Evolutionary conservation across 1,284 basidiomycete species (phyloP).

Genomic region (Fomitopsis schrenkii): DNA sequence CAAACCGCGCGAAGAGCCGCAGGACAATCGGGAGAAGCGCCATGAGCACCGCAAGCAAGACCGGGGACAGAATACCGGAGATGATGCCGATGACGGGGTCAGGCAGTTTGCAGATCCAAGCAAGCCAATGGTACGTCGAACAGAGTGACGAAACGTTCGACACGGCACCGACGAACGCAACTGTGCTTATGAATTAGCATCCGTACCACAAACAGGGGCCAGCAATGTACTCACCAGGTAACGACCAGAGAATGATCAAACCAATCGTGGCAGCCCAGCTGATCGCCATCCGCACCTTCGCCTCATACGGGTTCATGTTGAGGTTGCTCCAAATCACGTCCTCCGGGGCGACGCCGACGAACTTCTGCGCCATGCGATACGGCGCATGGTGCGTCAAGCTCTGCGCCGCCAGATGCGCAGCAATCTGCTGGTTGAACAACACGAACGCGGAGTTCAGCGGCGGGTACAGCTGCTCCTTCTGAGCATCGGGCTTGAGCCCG

Average conservation of each 20-base stretch:
- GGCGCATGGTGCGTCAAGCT: conserved; percentile 74
- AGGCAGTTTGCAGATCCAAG: conserved; percentile 80
- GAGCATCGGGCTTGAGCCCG: conserved; percentile 15
- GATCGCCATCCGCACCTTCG: conserved; percentile 56
- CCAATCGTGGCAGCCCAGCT: conserved; percentile 61
- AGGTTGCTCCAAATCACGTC: conserved; percentile 94
- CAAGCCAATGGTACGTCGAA: conserved; percentile 61
- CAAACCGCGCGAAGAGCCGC: conserved; percentile 70
- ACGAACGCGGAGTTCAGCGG: conserved; percentile 87
- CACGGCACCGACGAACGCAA: conserved; percentile 83
- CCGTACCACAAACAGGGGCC: background rate
- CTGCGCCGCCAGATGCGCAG: conserved; percentile 83
- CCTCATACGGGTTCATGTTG: conserved; percentile 87
- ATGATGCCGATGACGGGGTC: conserved; percentile 75
- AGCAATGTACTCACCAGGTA: conserved; percentile 50
- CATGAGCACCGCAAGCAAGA: conserved; percentile 85
- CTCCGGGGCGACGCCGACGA: conserved; percentile 72
- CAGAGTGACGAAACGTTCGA: conserved; percentile 82
- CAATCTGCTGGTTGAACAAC: conserved; percentile 91
- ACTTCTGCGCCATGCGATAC: conserved; percentile 69
- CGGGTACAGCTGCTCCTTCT: conserved; percentile 48
- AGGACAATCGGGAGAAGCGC: conserved; percentile 88
- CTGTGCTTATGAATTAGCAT: conserved; percentile 31
- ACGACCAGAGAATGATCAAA: conserved; percentile 69
- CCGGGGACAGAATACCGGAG: conserved; percentile 85